These are phyloP conservation scores for Grosmannia penicillata DNA, from an alignment of 2,329 filamentous ascomycete genomes.

Conservation along the genomic window DNA sequence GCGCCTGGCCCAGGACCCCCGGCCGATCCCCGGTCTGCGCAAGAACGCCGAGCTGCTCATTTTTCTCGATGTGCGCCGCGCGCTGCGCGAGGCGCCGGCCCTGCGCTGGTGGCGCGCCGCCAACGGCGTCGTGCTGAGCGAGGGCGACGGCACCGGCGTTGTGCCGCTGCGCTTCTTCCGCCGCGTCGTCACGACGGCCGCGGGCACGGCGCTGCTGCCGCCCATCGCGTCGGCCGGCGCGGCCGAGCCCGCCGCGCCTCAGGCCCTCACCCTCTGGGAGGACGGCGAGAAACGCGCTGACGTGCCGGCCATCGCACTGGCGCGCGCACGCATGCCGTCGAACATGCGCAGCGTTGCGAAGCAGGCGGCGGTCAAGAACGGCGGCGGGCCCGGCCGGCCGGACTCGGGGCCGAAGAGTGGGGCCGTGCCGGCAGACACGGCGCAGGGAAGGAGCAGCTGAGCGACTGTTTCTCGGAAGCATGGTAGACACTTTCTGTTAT, in stretches of 20 bases:
- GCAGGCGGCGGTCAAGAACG: constrained; percentile 8
- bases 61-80: constrained; percentile 56
- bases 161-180: constrained; percentile 55
- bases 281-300: constrained; percentile 53
- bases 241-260: not conserved
- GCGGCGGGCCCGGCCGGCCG: too few relatives aligned
- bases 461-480: too few relatives aligned
- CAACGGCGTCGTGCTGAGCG: constrained; percentile 60
- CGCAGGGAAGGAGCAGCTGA: too few relatives aligned
- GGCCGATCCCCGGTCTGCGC: constrained; percentile 59
- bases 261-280: constrained; percentile 51
- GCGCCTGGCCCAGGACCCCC: too few relatives aligned
- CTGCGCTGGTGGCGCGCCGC: constrained; percentile 67
- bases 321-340: constrained; percentile 28
- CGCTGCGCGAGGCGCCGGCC: constrained; percentile 38
- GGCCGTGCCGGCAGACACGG: too few relatives aligned
- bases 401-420: too few relatives aligned
- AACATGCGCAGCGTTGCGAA: constrained; percentile 28
- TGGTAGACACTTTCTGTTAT: too few relatives aligned
- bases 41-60: constrained; percentile 62
- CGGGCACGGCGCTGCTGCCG: constrained; percentile 18
- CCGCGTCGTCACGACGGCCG: constrained; percentile 48
- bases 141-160: constrained; percentile 43
- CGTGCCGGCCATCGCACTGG: constrained; percentile 41
- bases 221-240: constrained; percentile 28